Conservation (phyloP, 257 asterid genomes). For the Plantago elongata region DNA sequence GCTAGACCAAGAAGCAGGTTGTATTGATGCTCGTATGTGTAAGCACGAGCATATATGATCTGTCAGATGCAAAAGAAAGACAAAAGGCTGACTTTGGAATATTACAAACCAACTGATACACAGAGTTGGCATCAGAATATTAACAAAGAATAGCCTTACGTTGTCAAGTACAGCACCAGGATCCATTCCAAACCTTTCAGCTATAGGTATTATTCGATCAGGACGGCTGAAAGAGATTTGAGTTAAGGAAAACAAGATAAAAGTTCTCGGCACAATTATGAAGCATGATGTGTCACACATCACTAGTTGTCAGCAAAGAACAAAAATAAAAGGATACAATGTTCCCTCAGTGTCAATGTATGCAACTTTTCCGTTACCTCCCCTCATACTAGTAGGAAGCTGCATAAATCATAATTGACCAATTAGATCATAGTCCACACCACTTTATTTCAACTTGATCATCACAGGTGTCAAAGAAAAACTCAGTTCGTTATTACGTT, state of each 20-base stretch:
- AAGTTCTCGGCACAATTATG: background rate
- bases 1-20: conserved; percentile 93
- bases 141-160: conserved; percentile 34
- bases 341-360: conserved; percentile 90
- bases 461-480: background rate
- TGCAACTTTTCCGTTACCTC: conserved; percentile 99
- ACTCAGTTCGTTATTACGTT: conserved; percentile 1
- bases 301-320: background rate
- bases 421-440: background rate
- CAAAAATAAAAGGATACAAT: conserved; percentile 61
- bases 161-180: conserved; percentile 98
- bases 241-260: conserved; percentile 29
- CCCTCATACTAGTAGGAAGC: conserved; percentile 84
- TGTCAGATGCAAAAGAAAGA: conserved; percentile 19
- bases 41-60: conserved; percentile 98
- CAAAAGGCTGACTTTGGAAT: conserved; percentile 11
- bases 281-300: conserved; percentile 4
- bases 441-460: background rate
- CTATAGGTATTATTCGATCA: conserved; percentile 87
- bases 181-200: conserved; percentile 98
- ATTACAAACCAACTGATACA: background rate
- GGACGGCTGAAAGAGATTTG: conserved; percentile 64
- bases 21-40: conserved; percentile 97
- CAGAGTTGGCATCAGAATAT: background rate
- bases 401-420: conserved; percentile 29